phyloP scores from a whole-genome alignment of 2,329 filamentous ascomycete species.

The Geoglossum cookeanum region DNA sequence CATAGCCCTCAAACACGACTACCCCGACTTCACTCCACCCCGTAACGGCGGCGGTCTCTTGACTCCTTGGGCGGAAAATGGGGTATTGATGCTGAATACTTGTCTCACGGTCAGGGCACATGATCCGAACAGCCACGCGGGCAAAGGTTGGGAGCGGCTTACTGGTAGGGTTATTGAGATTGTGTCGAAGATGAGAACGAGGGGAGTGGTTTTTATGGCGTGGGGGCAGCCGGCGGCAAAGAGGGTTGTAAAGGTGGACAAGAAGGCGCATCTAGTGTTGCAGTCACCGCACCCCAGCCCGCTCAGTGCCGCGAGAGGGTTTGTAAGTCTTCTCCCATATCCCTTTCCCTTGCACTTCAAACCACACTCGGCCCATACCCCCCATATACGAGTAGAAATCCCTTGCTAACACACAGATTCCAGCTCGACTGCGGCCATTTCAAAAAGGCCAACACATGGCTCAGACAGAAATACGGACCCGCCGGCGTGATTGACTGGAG shows the following conservation, averaged over 20 bases:
- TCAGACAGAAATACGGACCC: slow-evolving; percentile 57
- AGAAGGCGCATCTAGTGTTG: slow-evolving; percentile 58
- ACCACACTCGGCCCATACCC: too few relatives aligned
- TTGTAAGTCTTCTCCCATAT: slow-evolving; percentile 29
- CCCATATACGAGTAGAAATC: background rate
- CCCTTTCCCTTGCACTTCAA: background rate
- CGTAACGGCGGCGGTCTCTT: slow-evolving; percentile 64
- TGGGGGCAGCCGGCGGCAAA: slow-evolving; percentile 80
- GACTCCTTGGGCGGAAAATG: slow-evolving; percentile 83
- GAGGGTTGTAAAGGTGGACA: slow-evolving; percentile 55
- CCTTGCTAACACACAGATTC: slow-evolving; percentile 19
- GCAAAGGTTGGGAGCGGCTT: slow-evolving; percentile 80
- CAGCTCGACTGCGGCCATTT: slow-evolving; percentile 66
- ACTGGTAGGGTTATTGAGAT: slow-evolving; percentile 84
- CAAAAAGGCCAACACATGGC: slow-evolving; percentile 67
- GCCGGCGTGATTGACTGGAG: slow-evolving; percentile 76
- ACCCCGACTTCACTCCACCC: slow-evolving; percentile 57
- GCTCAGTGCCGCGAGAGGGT: slow-evolving; percentile 66
- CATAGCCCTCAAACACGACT: slow-evolving; percentile 70
- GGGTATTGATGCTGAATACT: slow-evolving; percentile 85
- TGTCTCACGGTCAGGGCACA: slow-evolving; percentile 85
- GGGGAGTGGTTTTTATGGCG: slow-evolving; percentile 83
- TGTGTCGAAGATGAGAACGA: slow-evolving; percentile 54
- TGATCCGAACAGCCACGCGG: slow-evolving; percentile 68
- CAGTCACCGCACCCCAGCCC: slow-evolving; percentile 84